Evolutionary conservation across 176 grass and related monocot species (phyloP).

Genomic region (Musa itinerans): DNA sequence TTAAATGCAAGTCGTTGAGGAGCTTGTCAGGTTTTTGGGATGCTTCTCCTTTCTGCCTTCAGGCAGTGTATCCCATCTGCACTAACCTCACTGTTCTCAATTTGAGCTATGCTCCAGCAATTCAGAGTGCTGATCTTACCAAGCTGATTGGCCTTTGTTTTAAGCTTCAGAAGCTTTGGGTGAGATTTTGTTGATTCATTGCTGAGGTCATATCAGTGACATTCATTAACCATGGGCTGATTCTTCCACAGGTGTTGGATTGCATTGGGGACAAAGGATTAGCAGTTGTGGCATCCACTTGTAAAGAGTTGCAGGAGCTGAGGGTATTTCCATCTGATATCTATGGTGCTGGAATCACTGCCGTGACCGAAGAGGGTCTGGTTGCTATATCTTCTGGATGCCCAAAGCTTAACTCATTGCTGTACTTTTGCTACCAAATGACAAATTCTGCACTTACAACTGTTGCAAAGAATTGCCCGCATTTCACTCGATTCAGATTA

Average conservation of each 20-base stretch:
- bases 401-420: not conserved
- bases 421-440: slow-evolving; percentile 3
- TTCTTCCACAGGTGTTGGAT: not conserved
- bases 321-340: slow-evolving; percentile 9
- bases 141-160: not conserved
- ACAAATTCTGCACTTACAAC: slow-evolving; percentile 3
- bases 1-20: not conserved
- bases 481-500: slow-evolving; percentile 7
- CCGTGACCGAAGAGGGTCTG: not conserved
- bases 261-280: slow-evolving; percentile 12
- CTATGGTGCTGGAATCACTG: not conserved
- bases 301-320: slow-evolving; percentile 6
- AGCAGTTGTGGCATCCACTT: not conserved
- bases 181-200: not conserved
- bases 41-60: not conserved
- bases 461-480: slow-evolving; percentile 4
- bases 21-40: slow-evolving; percentile 4
- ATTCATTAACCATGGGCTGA: not conserved
- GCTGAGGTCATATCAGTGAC: not conserved
- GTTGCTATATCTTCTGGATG: slow-evolving; percentile 9
- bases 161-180: slow-evolving; percentile 10
- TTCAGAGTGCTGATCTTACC: slow-evolving; percentile 1
- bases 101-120: slow-evolving; percentile 9
- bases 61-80: not conserved
- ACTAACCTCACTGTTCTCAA: not conserved